Evolutionary conservation across 768 basidiomycete species (phyloP).

Genomic region (Pleurotus tuoliensis): DNA sequence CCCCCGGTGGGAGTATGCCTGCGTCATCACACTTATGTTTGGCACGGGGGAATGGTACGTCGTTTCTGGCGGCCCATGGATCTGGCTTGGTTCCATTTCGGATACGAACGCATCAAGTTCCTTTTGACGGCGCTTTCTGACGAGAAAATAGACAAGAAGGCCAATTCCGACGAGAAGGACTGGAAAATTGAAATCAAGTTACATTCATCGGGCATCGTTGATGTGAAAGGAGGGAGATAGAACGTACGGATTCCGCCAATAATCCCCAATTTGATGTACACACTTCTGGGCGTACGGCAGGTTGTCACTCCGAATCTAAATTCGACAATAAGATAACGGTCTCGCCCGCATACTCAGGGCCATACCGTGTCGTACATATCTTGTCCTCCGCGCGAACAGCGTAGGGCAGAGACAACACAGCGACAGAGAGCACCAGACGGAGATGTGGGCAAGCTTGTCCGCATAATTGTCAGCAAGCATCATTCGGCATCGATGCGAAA

Average conservation of each 20-base stretch:
- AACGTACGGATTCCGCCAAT: not conserved
- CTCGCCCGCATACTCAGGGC: not conserved
- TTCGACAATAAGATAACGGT: not conserved
- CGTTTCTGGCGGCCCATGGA: not conserved
- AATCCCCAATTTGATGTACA: constrained; percentile 4
- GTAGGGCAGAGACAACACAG: not conserved
- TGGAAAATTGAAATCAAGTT: not conserved
- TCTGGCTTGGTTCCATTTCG: constrained; percentile 7
- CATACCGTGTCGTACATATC: not conserved
- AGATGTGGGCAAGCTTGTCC: not conserved
- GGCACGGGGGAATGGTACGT: constrained; percentile 2
- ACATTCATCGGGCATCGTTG: not conserved
- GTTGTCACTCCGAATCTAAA: not conserved
- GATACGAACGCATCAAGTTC: too few species aligned
- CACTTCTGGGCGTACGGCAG: not conserved
- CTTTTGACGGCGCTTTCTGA: not conserved
- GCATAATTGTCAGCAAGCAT: not conserved
- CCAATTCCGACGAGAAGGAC: not conserved
- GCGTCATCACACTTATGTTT: not conserved
- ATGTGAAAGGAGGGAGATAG: not conserved
- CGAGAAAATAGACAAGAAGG: not conserved
- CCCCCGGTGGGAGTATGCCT: not conserved
- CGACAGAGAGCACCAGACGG: not conserved
- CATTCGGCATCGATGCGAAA: not conserved
- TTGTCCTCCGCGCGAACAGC: constrained; percentile 1